These are phyloP conservation scores for Peltaster fructicola DNA, from an alignment of 2,329 filamentous ascomycete genomes.

Conservation along the genomic window DNA sequence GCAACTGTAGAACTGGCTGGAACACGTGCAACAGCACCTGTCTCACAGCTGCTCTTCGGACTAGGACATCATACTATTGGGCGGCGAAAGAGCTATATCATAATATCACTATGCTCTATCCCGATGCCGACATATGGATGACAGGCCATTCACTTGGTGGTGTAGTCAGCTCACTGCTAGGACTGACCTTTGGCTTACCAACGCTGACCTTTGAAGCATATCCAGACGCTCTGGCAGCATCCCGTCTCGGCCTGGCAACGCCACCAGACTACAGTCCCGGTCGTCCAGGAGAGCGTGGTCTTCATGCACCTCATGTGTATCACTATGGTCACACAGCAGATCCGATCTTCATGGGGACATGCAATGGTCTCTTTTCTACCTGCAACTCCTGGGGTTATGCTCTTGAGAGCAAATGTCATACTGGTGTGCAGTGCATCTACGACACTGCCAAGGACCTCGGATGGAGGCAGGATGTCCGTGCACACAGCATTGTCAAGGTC, in stretches of 20 bases:
- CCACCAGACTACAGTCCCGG: conserved; percentile 62
- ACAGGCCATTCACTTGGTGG: conserved; percentile 86
- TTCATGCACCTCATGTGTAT: conserved; percentile 59
- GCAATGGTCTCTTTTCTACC: conserved; percentile 73
- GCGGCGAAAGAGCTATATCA: conserved; percentile 78
- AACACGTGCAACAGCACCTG: conserved; percentile 91
- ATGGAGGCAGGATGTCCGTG: conserved; percentile 80
- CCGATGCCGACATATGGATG: conserved; percentile 70
- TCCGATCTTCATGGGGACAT: conserved; percentile 83
- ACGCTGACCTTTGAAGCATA: conserved; percentile 88
- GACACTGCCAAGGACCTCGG: conserved; percentile 83
- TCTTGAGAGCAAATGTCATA: conserved; percentile 82
- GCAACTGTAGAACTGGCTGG: conserved; percentile 73
- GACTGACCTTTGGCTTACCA: conserved; percentile 77
- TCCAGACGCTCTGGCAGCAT: conserved; percentile 73
- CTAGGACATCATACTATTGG: conserved; percentile 83
- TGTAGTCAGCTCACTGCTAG: conserved; percentile 71
- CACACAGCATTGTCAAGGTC: conserved; percentile 75
- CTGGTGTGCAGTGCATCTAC: conserved; percentile 73
- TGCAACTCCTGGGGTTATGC: conserved; percentile 90
- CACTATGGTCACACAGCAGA: conserved; percentile 95
- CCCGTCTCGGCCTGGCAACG: conserved; percentile 65
- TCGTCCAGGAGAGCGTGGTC: too few relatives aligned
- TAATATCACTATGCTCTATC: conserved; percentile 81
- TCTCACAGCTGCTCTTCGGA: conserved; percentile 52